These are phyloP conservation scores for Paratinospora sagittata DNA, from an alignment of 164 flowering plant species.

Conservation along the genomic window DNA sequence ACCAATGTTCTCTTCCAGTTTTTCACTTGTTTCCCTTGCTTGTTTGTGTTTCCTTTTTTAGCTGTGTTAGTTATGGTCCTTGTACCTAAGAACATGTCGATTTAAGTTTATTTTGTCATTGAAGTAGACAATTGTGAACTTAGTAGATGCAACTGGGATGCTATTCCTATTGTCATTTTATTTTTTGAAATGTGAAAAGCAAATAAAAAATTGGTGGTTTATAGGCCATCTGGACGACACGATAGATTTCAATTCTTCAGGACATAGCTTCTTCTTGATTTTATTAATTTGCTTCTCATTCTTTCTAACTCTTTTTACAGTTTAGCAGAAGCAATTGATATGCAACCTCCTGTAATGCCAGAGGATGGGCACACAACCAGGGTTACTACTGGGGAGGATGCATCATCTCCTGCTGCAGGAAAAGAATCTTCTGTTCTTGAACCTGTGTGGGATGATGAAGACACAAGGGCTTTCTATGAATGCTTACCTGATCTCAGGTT, in stretches of 20 bases:
- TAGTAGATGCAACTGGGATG: not conserved
- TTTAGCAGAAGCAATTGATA: conserved; percentile 94
- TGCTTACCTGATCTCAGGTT: conserved; percentile 96
- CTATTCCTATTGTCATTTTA: not conserved
- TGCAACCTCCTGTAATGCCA: conserved; percentile 97
- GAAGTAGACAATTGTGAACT: not conserved
- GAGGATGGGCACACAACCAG: conserved; percentile 95
- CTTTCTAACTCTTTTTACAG: conserved; percentile 29
- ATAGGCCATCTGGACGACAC: not conserved
- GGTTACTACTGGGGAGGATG: conserved; percentile 78
- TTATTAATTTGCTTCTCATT: not conserved
- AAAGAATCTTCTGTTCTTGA: conserved; percentile 71
- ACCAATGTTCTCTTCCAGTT: too few species aligned
- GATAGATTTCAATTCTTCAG: not conserved
- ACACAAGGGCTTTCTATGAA: conserved; percentile 90
- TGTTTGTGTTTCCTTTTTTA: too few species aligned
- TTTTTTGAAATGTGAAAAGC: not conserved
- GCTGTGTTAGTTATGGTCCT: too few species aligned
- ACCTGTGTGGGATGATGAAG: conserved; percentile 97
- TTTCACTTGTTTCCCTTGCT: too few species aligned
- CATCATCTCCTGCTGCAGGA: conserved; percentile 55
- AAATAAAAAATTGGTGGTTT: conserved; percentile 2
- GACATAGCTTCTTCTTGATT: not conserved
- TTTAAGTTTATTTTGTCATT: not conserved
- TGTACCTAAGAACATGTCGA: not conserved